Base-by-base conservation (phyloP, 164 flowering plant genomes). In the Sedum album region DNA sequence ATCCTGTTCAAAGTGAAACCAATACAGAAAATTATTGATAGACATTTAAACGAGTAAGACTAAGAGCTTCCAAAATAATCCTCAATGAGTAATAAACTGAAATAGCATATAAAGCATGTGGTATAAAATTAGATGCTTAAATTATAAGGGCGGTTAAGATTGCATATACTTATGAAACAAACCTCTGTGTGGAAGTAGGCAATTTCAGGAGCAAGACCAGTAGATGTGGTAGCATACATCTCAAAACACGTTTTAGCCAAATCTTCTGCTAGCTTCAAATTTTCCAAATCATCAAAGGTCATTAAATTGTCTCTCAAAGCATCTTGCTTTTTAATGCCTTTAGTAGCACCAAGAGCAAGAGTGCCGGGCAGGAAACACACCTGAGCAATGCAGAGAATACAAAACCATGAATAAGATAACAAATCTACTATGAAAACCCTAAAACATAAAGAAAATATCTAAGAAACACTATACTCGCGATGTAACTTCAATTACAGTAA, bases 181-280 rank as follows among this genome's bases (percentile, higher is more conserved):
- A 94, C 97, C 90, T 87, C 85, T 39, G 79, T 70, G 67, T 85
- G 87, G 76, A 94, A 91, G 80, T 94, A 88, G 62, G 88, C 91
- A 69, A 91, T 91, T 87, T 94, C 99, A 51, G 99, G 96, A 76
- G 99, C 90, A 77, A 94, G 90, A 72, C 99, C 99, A 55, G 99
- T 91, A 39, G 99, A 79, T 46, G 99, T 94, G 71, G 86, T 94
- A 31, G 88, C 71, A 76, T 94, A 91, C 91, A 88, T 90, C 80
- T 88, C 88, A 76, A 82, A 81, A 77, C 99, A 94, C 69, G 99
- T 91, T 73, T 88, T 85, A 9, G 88, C 85, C 71, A 91, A 75
- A 76, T 94, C 96, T 80, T 94, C 97, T 60, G 99, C 97, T 65
- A 94, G 96, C 76, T 86, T 86, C 80, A 94, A 74, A 73, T 90